Percentiles rank a stretch among this genome's conserved stretches.
These are phyloP conservation scores for Boletus edulis DNA, from an alignment of 768 basidiomycete species.

Conservation along the genomic window DNA sequence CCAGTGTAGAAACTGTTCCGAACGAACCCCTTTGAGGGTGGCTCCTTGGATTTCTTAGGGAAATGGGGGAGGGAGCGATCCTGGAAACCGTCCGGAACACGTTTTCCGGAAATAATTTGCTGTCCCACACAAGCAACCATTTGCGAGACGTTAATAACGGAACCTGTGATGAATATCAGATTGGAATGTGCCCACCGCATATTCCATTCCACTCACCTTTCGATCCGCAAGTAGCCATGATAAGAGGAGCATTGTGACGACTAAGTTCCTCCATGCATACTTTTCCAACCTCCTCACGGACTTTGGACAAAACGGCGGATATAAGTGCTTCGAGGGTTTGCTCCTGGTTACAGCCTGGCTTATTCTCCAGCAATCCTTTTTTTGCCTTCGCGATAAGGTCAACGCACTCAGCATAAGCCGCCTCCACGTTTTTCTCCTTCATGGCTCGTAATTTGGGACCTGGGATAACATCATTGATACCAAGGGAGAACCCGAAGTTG, in stretches of 20 bases:
- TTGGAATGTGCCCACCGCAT: not conserved
- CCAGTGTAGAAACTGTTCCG: constrained; percentile 96
- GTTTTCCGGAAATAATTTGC: constrained; percentile 96
- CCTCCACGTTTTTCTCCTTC: constrained; percentile 85
- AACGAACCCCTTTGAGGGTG: constrained; percentile 97
- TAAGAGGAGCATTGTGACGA: constrained; percentile 92
- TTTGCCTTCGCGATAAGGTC: constrained; percentile 87
- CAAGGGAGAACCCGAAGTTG: constrained; percentile 95
- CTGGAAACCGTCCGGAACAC: constrained; percentile 98
- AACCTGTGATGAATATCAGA: constrained; percentile 53
- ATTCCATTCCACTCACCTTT: constrained; percentile 60
- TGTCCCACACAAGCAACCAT: constrained; percentile 99
- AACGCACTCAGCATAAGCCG: constrained; percentile 85
- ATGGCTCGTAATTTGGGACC: constrained; percentile 75
- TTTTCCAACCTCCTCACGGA: constrained; percentile 93
- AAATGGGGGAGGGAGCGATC: constrained; percentile 99
- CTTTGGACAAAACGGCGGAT: constrained; percentile 88
- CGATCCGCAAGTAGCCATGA: constrained; percentile 99
- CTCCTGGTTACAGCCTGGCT: constrained; percentile 96
- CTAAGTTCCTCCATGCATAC: constrained; percentile 99
- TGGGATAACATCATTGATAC: constrained; percentile 98
- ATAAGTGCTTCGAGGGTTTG: constrained; percentile 97
- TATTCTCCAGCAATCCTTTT: constrained; percentile 90
- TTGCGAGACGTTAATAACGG: constrained; percentile 98
- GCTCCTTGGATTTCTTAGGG: constrained; percentile 93